Evolutionary conservation across 805 yeast genomes (phyloP).

Genomic region (Teunomyces stri): DNA sequence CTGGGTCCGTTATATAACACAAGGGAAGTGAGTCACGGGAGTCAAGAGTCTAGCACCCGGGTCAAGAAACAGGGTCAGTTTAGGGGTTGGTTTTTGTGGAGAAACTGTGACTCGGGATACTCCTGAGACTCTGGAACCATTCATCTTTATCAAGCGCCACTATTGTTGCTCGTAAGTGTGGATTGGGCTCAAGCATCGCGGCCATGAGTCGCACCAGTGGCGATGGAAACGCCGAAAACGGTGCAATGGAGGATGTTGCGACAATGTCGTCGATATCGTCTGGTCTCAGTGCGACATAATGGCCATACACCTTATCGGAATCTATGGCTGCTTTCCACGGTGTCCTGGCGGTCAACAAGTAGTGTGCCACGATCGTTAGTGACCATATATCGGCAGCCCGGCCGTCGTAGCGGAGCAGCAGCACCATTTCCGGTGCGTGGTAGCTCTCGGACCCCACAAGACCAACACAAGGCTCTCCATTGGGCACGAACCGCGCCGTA

Average conservation of each 20-base stretch:
- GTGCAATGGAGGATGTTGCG: constrained; percentile 14
- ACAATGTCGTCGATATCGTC: constrained; percentile 6
- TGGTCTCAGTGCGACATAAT: constrained; percentile 8
- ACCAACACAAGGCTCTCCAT: constrained; percentile 31
- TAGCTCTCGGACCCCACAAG: constrained; percentile 47
- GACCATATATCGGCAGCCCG: constrained; percentile 49
- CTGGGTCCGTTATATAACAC: not conserved
- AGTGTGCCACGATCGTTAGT: constrained; percentile 42
- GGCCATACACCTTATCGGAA: constrained; percentile 7
- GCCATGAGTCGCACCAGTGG: not conserved
- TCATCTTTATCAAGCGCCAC: not conserved
- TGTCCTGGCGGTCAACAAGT: constrained; percentile 25
- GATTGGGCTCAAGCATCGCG: not conserved
- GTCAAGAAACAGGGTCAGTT: not conserved
- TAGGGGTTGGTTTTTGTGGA: not conserved
- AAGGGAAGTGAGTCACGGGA: not conserved
- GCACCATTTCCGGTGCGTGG: constrained; percentile 48
- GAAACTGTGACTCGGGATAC: not conserved
- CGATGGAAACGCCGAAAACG: constrained; percentile 1
- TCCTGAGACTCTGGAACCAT: not conserved
- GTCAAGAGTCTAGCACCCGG: not conserved
- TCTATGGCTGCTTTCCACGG: constrained; percentile 50
- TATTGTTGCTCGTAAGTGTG: not conserved
- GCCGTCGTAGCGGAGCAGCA: constrained; percentile 38
- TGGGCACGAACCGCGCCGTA: constrained; percentile 19